These are phyloP conservation scores for Didymella pomorum DNA, from an alignment of 2,329 filamentous ascomycete species.

Conservation along the genomic window DNA sequence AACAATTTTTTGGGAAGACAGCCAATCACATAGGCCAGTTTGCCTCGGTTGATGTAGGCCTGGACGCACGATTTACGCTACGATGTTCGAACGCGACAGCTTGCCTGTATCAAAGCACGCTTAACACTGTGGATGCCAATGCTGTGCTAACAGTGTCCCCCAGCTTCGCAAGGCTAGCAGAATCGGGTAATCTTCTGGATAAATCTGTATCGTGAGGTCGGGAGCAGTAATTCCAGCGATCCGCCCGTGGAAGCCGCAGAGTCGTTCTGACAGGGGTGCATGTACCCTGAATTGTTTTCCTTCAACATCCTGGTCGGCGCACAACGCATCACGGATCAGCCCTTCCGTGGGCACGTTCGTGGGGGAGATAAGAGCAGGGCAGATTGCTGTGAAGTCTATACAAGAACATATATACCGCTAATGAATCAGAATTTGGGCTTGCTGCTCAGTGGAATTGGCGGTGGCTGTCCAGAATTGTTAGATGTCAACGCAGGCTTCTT, in stretches of 20 bases:
- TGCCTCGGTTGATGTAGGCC: constrained; percentile 34
- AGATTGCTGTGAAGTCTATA: background rate
- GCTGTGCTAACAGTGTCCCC: constrained; percentile 4
- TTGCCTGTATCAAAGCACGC: constrained; percentile 6
- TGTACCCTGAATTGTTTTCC: constrained; percentile 10
- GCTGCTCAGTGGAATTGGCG: constrained; percentile 65
- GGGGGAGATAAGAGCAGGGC: background rate
- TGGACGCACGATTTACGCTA: constrained; percentile 17
- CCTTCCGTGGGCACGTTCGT: background rate
- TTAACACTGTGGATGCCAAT: constrained; percentile 13
- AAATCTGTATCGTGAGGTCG: background rate
- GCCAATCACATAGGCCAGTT: constrained; percentile 26
- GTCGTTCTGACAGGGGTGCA: constrained; percentile 12
- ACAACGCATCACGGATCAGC: background rate
- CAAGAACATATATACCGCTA: background rate
- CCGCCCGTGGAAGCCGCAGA: constrained; percentile 3
- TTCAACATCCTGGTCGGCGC: background rate
- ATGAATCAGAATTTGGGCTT: constrained; percentile 58
- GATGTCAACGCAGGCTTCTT: constrained; percentile 62
- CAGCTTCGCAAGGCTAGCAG: constrained; percentile 23
- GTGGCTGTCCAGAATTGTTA: constrained; percentile 52
- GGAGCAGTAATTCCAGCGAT: constrained; percentile 9
- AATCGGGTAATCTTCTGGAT: constrained; percentile 13
- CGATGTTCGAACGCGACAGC: constrained; percentile 2
- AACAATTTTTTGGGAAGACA: constrained; percentile 16